These are phyloP conservation scores for Aureobasidium sp. DNA, from an alignment of 2,329 filamentous ascomycete genomes.

Conservation along the genomic window DNA sequence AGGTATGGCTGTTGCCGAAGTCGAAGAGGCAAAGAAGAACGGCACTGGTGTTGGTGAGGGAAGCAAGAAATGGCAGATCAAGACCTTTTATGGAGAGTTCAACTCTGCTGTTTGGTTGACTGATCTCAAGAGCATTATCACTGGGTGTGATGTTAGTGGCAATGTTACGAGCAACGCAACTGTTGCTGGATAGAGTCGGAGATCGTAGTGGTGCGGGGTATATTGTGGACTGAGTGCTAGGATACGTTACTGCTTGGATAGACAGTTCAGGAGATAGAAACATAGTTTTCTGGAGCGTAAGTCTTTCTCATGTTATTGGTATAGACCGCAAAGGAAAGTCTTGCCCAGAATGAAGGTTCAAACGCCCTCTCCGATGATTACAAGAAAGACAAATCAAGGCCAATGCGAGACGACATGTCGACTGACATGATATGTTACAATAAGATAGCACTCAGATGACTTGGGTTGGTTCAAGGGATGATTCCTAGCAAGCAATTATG, in stretches of 20 bases:
- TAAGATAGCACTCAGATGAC: no score
- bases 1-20: constrained; percentile 18
- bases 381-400: no score
- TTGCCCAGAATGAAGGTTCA: no score
- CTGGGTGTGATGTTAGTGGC: constrained; percentile 1
- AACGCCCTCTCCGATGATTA: no score
- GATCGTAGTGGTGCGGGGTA: background rate
- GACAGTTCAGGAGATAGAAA: background rate
- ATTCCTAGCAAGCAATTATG: no score
- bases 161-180: background rate
- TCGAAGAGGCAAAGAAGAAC: background rate
- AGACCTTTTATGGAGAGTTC: constrained; percentile 31
- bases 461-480: no score
- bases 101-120: constrained; percentile 29
- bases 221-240: background rate
- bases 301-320: no score
- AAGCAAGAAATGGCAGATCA: constrained; percentile 25
- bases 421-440: no score
- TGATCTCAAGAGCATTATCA: background rate
- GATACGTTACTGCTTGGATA: background rate
- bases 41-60: constrained; percentile 1
- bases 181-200: background rate
- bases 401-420: no score
- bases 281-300: no score
- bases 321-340: no score